Base-by-base conservation (phyloP, 345 rosid species). In the Aquilaria malaccensis region DNA sequence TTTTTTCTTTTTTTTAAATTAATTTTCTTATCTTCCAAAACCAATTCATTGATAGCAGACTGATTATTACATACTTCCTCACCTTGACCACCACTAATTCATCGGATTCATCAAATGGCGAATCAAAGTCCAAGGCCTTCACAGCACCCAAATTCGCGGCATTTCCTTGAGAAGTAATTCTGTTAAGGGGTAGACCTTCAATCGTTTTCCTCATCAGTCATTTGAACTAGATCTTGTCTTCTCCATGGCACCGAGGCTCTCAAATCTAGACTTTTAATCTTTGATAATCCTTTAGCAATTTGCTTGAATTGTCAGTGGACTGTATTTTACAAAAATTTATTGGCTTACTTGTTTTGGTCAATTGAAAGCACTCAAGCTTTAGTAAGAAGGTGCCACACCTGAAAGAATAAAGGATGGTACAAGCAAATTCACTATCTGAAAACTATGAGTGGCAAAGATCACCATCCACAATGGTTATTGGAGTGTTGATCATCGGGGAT, bases 91-190 rank as follows among this genome's bases (percentile, higher is more conserved):
- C 60, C 69, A 9, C 37, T 50, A 49, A 52, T 56, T 43, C 79
- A 30, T 68, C 72, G 22, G 50, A 30, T 22, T 65, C 79, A 70
- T 75, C 84, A 22, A 62, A 59, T 6, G 63, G 15, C 0, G 63
- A 70, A 66, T 82, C 85, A 60, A 80, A 85, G 52, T 80, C 84
- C 66, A 82, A 67, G 55, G 60, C 65, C 62, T 80, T 78, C 68
- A 62, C 81, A 50, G 74, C 80, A 10, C 54, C 73, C 14, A 68
- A 48, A 9, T 50, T 73, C 45, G 65, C 51, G 13, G 46, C 70
- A 32, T 61, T 53, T 53, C 60, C 78, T 52, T 74, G 78, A 2
- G 58, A 48, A 13, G 61, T 68, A 52, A 70, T 60, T 45, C 64
- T 76, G 51, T 60, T 22, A 81, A 63, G 65, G 29, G 13, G 69